These are phyloP conservation scores for Oldenlandia corymbosa DNA, from an alignment of 257 asterid genomes.

Conservation along the genomic window DNA sequence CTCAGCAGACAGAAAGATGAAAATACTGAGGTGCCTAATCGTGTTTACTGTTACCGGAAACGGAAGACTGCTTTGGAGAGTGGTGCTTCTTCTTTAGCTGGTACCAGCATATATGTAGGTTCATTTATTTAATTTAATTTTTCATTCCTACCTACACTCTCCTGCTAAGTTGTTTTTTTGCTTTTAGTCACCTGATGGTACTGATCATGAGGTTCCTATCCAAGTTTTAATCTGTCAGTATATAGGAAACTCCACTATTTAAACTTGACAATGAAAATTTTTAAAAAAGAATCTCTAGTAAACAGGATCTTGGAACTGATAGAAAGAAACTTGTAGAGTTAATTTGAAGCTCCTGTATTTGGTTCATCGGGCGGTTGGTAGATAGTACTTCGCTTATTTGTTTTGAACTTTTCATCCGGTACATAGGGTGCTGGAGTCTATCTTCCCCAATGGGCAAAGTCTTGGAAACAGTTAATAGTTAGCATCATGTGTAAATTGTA, in stretches of 20 bases:
- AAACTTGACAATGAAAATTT: not conserved
- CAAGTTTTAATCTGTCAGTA: too few relatives aligned
- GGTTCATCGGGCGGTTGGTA: not conserved
- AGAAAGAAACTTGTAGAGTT: not conserved
- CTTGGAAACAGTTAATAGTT: too few relatives aligned
- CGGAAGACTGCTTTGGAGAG: constrained; percentile 18
- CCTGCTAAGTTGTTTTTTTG: too few relatives aligned
- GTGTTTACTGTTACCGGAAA: constrained; percentile 27
- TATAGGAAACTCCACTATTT: not conserved
- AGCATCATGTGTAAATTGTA: too few relatives aligned
- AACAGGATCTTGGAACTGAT: not conserved
- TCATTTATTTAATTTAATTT: not conserved
- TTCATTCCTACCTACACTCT: too few relatives aligned
- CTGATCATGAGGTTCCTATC: too few relatives aligned
- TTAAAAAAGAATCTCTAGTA: not conserved
- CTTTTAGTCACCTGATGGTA: too few relatives aligned
- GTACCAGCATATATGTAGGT: constrained; percentile 14
- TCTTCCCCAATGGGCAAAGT: too few relatives aligned
- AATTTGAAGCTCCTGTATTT: not conserved
- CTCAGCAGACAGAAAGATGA: constrained; percentile 10
- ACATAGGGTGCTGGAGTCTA: not conserved
- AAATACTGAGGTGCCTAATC: constrained; percentile 15
- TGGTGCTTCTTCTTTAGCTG: constrained; percentile 16
- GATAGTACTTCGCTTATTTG: not conserved
- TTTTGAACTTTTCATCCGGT: too few relatives aligned